Evolutionary conservation across 441 rosid genomes (phyloP), one percentile per base, ranked within the genome.

Genomic region (Corymbia calophylla): DNA sequence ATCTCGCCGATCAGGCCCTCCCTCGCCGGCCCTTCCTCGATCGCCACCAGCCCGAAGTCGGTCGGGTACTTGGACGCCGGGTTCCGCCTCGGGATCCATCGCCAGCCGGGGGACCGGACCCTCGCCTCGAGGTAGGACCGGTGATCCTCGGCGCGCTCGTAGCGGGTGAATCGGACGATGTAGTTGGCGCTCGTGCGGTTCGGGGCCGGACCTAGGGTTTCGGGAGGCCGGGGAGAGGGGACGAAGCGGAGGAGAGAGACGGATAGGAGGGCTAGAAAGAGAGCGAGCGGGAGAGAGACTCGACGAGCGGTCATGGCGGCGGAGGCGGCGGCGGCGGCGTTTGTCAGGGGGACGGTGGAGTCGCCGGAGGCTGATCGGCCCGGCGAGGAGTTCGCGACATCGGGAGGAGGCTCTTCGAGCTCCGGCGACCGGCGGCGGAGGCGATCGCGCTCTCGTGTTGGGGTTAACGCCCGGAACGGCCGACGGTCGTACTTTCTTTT

Each of bases 81-180:
- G 87, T 97, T 98, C 54, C 89, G 90, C 90, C 99, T 95, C 93
- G 94, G 95, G 94, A 97, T 93, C 99, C 99, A 96, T 81, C 93
- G 92, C 99, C 99, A 97, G 29, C 97, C 96, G 53, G 58, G 92
- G 86, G 96, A 93, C 91, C 92, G 92, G 88, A 96, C 85, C 89
- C 87, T 81, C 35, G 96, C 94, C 91, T 94, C 93, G 91, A 98
- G 94, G 93, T 94, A 95, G 29, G 87, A 68, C 8, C 94, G 95
- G 91, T 96, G 97, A 87, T 93, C 92, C 51, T 93, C 93, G 32
- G 97, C 95, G 81, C 89, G 88, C 86, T 90, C 92, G 91, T 98
- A 98, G 88, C 93, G 93, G 44, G 89, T 95, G 93, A 98, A 98
- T 62, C 99, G 96, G 93, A 97, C 95, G 90, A 98, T 94, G 94